These are phyloP conservation scores for Microthlaspi erraticum DNA, from an alignment of 345 rosid species.

Conservation along the genomic window DNA sequence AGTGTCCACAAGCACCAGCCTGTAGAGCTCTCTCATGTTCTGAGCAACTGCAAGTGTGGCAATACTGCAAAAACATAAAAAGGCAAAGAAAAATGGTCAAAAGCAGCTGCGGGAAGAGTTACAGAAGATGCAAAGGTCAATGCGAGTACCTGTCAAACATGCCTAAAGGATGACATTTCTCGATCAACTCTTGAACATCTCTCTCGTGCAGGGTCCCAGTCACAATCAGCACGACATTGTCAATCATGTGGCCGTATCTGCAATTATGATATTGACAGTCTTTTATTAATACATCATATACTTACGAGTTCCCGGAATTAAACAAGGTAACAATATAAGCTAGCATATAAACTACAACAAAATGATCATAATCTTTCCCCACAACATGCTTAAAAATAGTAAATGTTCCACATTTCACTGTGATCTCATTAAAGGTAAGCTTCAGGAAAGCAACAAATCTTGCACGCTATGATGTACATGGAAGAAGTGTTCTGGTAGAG, in stretches of 20 bases:
- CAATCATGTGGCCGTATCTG: conserved; percentile 99
- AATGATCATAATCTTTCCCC: not conserved
- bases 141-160: conserved; percentile 92
- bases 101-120: not conserved
- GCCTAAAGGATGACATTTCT: conserved; percentile 99
- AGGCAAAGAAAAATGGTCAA: not conserved
- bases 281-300: no score
- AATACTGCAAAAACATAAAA: conserved; percentile 56
- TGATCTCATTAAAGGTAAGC: not conserved
- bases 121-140: conserved; percentile 1
- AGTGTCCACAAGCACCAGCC: conserved; percentile 98
- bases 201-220: conserved; percentile 99
- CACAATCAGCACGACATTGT: conserved; percentile 97
- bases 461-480: not conserved
- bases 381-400: not conserved
- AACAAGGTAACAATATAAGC: not conserved
- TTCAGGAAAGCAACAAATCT: not conserved
- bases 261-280: not conserved
- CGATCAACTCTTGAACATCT: conserved; percentile 94
- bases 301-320: no score
- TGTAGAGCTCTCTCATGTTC: conserved; percentile 96
- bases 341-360: not conserved
- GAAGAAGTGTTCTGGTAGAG: not conserved
- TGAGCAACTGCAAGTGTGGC: conserved; percentile 99
- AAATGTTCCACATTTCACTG: not conserved